Evolutionary conservation across 345 rosid species (phyloP).

Genomic region (Euclidium syriacum): DNA sequence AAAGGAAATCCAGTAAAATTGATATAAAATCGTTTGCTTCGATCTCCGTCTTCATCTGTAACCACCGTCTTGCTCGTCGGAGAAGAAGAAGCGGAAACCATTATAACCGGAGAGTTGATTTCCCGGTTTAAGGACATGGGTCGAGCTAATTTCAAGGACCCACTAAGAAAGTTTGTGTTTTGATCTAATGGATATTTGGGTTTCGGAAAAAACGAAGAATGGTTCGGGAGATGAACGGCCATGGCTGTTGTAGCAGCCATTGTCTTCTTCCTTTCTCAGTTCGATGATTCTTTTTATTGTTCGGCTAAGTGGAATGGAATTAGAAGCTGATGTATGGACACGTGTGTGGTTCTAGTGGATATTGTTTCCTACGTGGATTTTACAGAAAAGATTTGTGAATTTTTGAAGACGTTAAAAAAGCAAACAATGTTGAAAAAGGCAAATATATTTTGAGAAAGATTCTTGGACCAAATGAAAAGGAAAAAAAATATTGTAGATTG

Average conservation of each 20-base stretch:
- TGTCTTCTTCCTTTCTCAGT: constrained; percentile 12
- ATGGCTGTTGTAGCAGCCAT: constrained; percentile 57
- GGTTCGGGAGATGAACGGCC: constrained; percentile 52
- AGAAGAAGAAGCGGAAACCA: constrained; percentile 50
- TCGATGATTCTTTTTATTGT: not conserved
- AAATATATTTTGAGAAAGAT: not conserved
- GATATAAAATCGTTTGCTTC: constrained; percentile 57
- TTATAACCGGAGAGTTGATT: constrained; percentile 35
- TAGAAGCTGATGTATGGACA: constrained; percentile 18
- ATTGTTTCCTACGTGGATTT: constrained; percentile 19
- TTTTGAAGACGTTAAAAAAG: not conserved
- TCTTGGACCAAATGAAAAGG: not conserved
- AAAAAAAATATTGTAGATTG: not conserved
- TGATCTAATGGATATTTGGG: constrained; percentile 35
- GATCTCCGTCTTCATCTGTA: constrained; percentile 24
- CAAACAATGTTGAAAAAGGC: not conserved
- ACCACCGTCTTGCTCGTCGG: constrained; percentile 23
- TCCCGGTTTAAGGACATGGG: constrained; percentile 35
- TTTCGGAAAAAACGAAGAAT: constrained; percentile 36
- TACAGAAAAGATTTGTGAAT: not conserved
- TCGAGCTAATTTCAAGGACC: constrained; percentile 40
- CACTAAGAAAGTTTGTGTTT: constrained; percentile 40
- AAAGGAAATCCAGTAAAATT: constrained; percentile 95
- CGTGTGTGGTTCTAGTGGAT: constrained; percentile 11
- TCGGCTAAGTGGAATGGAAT: not conserved